Percentiles rank a stretch among this genome's conserved stretches.
Conservation (phyloP, 352 stramenopile genomes). For the Pythium apleroticum region DNA sequence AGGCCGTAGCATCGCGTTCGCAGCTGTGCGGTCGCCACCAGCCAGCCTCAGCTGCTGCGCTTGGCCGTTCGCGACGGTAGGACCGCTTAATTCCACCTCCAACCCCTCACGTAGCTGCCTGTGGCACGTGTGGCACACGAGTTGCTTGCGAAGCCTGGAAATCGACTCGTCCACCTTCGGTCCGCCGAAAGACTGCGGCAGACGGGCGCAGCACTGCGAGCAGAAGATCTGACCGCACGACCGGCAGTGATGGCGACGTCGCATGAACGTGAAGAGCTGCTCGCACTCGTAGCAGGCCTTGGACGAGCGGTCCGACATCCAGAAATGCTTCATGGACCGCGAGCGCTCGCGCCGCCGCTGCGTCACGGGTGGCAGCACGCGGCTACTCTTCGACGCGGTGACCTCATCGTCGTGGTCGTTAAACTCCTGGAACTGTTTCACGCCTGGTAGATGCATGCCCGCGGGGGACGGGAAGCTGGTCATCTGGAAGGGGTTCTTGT, state of each 20-base stretch:
- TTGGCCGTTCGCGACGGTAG: background rate
- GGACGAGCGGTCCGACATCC: constrained; percentile 86
- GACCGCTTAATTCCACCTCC: constrained; percentile 60
- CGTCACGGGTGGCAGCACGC: constrained; percentile 23
- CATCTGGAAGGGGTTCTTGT: constrained; percentile 66
- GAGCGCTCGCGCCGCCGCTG: constrained; percentile 45
- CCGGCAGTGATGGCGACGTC: constrained; percentile 76
- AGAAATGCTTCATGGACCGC: constrained; percentile 85
- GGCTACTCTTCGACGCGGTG: background rate
- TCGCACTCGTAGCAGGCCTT: constrained; percentile 86
- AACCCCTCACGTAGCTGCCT: constrained; percentile 78
- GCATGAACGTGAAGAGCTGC: constrained; percentile 81
- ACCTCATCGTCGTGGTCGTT: constrained; percentile 25
- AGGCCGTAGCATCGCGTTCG: constrained; percentile 26
- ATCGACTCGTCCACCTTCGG: constrained; percentile 81
- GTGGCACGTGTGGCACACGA: constrained; percentile 86
- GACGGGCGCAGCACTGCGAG: constrained; percentile 70
- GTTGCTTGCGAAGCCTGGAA: constrained; percentile 69
- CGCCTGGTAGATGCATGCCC: constrained; percentile 57
- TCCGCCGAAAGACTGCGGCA: constrained; percentile 77
- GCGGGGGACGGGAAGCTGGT: constrained; percentile 74
- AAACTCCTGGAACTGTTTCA: constrained; percentile 50
- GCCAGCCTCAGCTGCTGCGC: constrained; percentile 14
- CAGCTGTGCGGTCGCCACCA: background rate
- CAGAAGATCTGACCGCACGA: constrained; percentile 89